Conservation (phyloP, 164 flowering plant species). For the Amborella trichopoda region DNA sequence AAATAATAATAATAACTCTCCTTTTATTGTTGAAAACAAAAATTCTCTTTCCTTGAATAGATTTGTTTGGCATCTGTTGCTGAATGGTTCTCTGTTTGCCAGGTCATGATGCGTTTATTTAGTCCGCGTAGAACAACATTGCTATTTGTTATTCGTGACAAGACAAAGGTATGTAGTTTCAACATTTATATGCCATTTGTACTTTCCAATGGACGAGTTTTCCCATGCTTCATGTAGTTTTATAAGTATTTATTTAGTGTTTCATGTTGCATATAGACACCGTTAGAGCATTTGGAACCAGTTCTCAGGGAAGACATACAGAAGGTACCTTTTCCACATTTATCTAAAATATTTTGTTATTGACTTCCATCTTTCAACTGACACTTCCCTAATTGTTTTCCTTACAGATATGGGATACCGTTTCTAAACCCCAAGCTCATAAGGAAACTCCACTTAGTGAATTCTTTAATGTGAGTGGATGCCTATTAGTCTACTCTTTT, state of each 20-base stretch:
- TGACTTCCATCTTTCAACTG: too few species aligned
- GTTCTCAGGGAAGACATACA: conserved; percentile 54
- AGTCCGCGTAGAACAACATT: conserved; percentile 57
- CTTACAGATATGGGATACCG: conserved; percentile 51
- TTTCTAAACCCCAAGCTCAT: conserved; percentile 44
- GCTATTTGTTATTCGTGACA: conserved; percentile 56
- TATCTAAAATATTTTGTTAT: too few species aligned
- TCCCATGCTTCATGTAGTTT: too few species aligned
- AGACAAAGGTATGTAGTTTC: conserved; percentile 33
- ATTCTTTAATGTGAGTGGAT: conserved; percentile 38
- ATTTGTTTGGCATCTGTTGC: not conserved
- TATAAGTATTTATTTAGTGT: too few species aligned
- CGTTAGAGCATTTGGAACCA: conserved; percentile 41
- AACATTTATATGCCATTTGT: too few species aligned
- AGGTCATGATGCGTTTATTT: conserved; percentile 64
- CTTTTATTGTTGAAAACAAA: too few species aligned
- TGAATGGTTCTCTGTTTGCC: not conserved
- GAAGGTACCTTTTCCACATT: too few species aligned
- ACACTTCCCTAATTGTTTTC: not conserved
- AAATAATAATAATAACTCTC: too few species aligned
- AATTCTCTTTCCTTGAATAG: too few species aligned
- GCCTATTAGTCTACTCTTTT: too few species aligned
- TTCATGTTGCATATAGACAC: conserved; percentile 35
- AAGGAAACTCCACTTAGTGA: conserved; percentile 47
- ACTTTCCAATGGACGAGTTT: too few species aligned